Evolutionary conservation across 208 protist genomes (phyloP), one percentile per base, ranked within the genome.

Genomic region (Polymyxa betae): DNA sequence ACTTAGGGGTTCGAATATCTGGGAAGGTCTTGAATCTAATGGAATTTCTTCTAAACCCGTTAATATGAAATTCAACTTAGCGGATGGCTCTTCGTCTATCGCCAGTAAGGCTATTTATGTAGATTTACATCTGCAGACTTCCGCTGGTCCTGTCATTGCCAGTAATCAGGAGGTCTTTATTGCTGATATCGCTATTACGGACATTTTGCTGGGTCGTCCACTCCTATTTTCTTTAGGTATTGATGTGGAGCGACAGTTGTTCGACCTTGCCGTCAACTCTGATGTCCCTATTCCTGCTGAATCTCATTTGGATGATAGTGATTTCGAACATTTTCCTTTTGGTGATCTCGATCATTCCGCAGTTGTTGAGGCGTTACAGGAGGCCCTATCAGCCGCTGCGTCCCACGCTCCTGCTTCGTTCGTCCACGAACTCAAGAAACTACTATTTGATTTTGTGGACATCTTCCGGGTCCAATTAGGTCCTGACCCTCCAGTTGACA

Each of bases 241-340:
- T 82, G 72, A 82, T n/a, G 72, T 82, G 35, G 72, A 82, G n/a
- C 35, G 35, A 82, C 72, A 82, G 40, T 40, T 82, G 35, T 43
- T 5, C 16, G 40, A 43, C n/a, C 5, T 82, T 43, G 72, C 72
- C 16, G 35, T 5, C 40, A 35, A n/a, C 35, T 35, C 72, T n/a
- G 72, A 43, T 43, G 72, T 45, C 35, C 72, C 72, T 45, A 12
- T 82, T 82, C 35, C 40, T 5, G 5, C 72, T 35, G 16, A 35
- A 5, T 5, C 5, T 20, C 16, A 82, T n/a, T n/a, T n/a, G n/a
- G n/a, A n/a, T n/a, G n/a, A n/a, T n/a, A n/a, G n/a, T n/a, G n/a
- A n/a, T 35, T 43, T 5, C 16, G 72, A 82, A 20, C 5, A 38
- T 35, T 35, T 82, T 35, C 16, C 5, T 38, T 45, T 82, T 82